phyloP scores from a whole-genome alignment of 1,284 basidiomycete genomes.

The Cryptococcus amylolentus region DNA sequence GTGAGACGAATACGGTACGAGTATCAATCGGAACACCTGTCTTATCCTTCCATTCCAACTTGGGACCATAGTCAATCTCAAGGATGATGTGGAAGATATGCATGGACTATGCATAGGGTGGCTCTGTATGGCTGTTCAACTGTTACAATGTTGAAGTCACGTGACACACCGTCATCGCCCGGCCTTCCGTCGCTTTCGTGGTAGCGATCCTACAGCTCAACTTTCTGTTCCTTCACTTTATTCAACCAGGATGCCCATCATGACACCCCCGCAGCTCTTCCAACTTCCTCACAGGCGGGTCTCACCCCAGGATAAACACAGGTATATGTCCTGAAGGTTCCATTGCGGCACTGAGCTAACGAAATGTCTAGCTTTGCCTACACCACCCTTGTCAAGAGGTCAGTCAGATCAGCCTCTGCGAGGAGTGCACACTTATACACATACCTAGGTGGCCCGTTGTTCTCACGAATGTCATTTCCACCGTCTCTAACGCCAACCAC shows the following conservation, averaged over 20 bases:
- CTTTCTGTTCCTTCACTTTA: background rate
- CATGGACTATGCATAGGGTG: no score
- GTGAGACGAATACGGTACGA: no score
- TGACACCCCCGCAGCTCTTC: constrained; percentile 25
- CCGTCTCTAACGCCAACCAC: constrained; percentile 61
- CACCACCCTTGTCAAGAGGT: constrained; percentile 42
- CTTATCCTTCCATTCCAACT: no score
- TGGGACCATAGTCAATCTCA: no score
- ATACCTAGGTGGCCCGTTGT: constrained; percentile 78
- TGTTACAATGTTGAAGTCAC: no score
- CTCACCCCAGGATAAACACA: constrained; percentile 47
- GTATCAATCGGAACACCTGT: no score
- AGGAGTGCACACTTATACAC: constrained; percentile 41
- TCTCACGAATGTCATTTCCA: constrained; percentile 72
- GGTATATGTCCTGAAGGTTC: constrained; percentile 32
- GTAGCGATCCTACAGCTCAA: no score
- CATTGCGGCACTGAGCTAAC: constrained; percentile 44
- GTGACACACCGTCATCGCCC: no score
- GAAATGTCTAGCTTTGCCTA: constrained; percentile 43
- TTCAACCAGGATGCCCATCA: background rate
- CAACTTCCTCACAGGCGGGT: constrained; percentile 36
- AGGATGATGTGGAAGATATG: no score
- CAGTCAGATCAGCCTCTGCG: constrained; percentile 29
- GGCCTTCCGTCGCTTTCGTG: no score
- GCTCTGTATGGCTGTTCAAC: no score